A percentile compares a stretch with the other conserved stretches of the same genome.
Evolutionary conservation across 2,329 filamentous ascomycete genomes (phyloP).

Genomic region (Penicillium fuscoglaucum): DNA sequence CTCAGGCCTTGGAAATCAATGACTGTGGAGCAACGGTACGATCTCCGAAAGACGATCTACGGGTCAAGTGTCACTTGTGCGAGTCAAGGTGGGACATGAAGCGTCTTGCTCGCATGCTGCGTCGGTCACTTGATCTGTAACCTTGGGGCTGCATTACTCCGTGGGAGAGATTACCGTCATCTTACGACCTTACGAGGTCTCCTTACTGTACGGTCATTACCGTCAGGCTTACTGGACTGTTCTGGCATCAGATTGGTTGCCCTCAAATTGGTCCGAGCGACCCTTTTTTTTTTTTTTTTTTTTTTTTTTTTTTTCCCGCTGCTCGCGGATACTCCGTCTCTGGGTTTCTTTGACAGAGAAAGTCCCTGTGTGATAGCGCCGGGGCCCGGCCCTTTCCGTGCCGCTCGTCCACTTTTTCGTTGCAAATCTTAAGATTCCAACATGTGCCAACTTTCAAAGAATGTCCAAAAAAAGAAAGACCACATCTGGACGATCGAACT

Average conservation of each 20-base stretch:
- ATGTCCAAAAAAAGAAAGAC: neutral
- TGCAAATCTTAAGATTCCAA: constrained; percentile 8
- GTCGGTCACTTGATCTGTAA: constrained; percentile 60
- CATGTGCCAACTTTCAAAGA: constrained; percentile 5
- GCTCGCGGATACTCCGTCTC: constrained; percentile 8
- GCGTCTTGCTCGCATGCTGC: constrained; percentile 55
- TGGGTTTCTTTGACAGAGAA: neutral
- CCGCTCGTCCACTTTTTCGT: constrained; percentile 28
- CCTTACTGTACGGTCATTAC: constrained; percentile 31
- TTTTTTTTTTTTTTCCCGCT: neutral
- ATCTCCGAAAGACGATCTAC: constrained; percentile 38
- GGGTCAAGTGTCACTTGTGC: constrained; percentile 29
- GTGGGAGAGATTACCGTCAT: constrained; percentile 27
- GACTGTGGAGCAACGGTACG: constrained; percentile 34
- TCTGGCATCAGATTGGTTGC: constrained; percentile 22
- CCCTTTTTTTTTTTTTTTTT: neutral
- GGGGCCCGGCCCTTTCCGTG: constrained; percentile 42
- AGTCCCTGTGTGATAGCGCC: constrained; percentile 18
- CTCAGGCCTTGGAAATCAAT: constrained; percentile 22
- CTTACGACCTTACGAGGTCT: constrained; percentile 22
- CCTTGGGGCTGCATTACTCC: constrained; percentile 18
- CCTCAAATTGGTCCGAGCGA: constrained; percentile 23
- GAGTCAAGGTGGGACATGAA: constrained; percentile 30
- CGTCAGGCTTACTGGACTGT: constrained; percentile 16
- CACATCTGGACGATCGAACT: constrained; percentile 13